Evolutionary conservation across 805 yeast genomes (phyloP), one percentile per base, ranked within the genome.

Genomic region (Ascoidea rubescens): DNA sequence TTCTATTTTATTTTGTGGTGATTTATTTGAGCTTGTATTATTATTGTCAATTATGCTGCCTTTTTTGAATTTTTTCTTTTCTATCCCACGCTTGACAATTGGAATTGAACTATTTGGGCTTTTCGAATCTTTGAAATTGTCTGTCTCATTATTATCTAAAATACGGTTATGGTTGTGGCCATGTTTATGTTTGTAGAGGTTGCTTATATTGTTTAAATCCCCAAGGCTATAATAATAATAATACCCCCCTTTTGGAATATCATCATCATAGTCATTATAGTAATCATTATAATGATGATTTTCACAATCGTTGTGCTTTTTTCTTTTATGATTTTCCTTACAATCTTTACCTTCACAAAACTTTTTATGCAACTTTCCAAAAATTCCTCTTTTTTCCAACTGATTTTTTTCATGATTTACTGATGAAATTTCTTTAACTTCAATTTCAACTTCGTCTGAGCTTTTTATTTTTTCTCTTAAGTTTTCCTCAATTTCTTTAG

Each of bases 381-480:
- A 37, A 8, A 49, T 43, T 10, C 46, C 47, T 14, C 31, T 44
- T 21, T 28, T 46, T 46, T 33, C 32, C 65, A 33, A 21, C 28
- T 21, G 58, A 58, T 2, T 57, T 55, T 7, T 61, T 54, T 51
- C 42, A 21, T 53, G 52, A 44, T 51, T 53, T 33, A 51, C 56
- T 4, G 52, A 31, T 5, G 51, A 42, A 7, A 28, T 43, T 30
- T 47, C 28, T 33, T 14, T 7, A 12, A n/a, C 16, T 4, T 42
- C 14, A 43, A 17, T 46, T 6, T 43, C 17, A 31, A 16, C 45
- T 5, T 86, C 93, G 0, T 87, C 81, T 54, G 82, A 73, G 59
- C 82, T 87, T 31, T 73, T 68, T 0, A 87, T 78, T 42, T 83
- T 62, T 0, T 84, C 82, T 31, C 79, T 70, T 59, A 68, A 72